These are phyloP conservation scores for Cucumis cinereus DNA, from an alignment of 306 rosid genomes.

Conservation along the genomic window DNA sequence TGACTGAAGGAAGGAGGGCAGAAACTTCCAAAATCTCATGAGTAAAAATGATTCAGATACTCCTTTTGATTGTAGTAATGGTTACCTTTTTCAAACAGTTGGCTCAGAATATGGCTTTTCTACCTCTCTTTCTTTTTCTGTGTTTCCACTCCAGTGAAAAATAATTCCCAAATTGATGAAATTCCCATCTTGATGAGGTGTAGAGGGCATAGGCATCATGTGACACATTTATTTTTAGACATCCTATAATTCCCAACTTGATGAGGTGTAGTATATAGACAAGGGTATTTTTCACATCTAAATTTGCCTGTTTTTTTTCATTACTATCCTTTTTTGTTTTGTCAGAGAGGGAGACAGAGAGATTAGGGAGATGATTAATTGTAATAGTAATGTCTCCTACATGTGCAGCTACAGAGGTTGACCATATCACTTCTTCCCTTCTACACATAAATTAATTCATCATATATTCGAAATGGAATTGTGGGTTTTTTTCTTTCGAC, in stretches of 20 bases:
- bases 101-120: not conserved
- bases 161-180: not conserved
- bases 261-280: not conserved
- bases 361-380: slow-evolving; percentile 8
- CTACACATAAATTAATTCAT: not conserved
- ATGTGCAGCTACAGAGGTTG: slow-evolving; percentile 2
- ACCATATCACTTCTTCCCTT: slow-evolving; percentile 1
- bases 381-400: slow-evolving; percentile 3
- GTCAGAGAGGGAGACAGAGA: not conserved
- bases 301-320: not conserved
- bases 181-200: not conserved
- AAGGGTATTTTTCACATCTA: not conserved
- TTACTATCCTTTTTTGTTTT: not conserved
- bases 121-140: not conserved
- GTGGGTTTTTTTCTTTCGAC: not conserved
- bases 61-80: not conserved
- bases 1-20: not conserved
- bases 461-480: not conserved
- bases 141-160: not conserved
- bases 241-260: no score
- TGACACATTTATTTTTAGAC: not conserved
- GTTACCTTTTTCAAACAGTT: not conserved
- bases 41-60: not conserved
- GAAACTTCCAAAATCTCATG: not conserved
- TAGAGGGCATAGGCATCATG: not conserved